phyloP scores from a whole-genome alignment of 805 yeast species.

The Candida xiaguanensis region DNA sequence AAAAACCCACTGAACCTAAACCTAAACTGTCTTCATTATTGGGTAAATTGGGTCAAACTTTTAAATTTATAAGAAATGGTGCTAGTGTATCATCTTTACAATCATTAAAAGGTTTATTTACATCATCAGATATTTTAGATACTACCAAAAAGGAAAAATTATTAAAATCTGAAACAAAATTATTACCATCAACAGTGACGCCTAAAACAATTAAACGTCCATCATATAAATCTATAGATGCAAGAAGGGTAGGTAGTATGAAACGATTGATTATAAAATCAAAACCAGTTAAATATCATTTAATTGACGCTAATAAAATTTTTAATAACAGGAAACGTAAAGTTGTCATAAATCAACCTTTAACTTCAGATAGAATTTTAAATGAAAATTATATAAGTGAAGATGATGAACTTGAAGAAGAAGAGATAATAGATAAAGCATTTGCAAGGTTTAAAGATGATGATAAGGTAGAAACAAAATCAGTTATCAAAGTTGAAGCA shows the following conservation, averaged over 20 bases:
- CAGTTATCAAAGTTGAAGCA: constrained; percentile 10
- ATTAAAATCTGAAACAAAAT: constrained; percentile 2
- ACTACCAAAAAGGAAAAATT: constrained; percentile 8
- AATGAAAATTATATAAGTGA: constrained; percentile 18
- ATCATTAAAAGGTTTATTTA: constrained; percentile 29
- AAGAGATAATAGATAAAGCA: constrained; percentile 4
- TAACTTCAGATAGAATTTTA: constrained; percentile 14
- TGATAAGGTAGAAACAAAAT: constrained; percentile 8
- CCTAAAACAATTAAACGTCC: constrained; percentile 10
- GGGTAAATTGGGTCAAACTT: constrained; percentile 31
- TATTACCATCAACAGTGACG: neutral
- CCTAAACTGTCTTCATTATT: constrained; percentile 20
- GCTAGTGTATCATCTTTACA: constrained; percentile 10
- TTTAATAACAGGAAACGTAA: constrained; percentile 32
- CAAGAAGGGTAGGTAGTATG: constrained; percentile 22
- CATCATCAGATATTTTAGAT: constrained; percentile 21
- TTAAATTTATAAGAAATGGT: constrained; percentile 25
- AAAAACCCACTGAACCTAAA: constrained; percentile 13
- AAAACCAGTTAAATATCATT: constrained; percentile 38
- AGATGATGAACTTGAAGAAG: constrained; percentile 19
- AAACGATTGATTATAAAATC: constrained; percentile 37
- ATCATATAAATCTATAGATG: constrained; percentile 12
- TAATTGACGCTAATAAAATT: constrained; percentile 40
- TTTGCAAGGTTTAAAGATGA: constrained; percentile 11
- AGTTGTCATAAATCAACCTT: constrained; percentile 15